Percentiles rank a stretch among this genome's conserved stretches.
Conservation (phyloP, 139 green algal genomes). For the Microglena sp. region DNA sequence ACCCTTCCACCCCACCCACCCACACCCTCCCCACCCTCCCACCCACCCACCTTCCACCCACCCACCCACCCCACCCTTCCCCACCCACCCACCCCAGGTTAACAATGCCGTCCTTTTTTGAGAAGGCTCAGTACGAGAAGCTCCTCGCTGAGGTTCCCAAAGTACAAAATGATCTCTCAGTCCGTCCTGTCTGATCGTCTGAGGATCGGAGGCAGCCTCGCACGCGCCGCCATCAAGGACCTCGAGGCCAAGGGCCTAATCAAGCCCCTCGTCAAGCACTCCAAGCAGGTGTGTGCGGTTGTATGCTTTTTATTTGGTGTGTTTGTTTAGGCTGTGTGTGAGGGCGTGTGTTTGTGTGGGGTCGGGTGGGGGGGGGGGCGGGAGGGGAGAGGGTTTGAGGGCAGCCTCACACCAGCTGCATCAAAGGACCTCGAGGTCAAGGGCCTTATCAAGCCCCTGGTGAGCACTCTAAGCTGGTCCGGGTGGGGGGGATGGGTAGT, state of each 20-base stretch:
- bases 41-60: no score
- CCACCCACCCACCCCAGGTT: no score
- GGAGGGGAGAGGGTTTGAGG: no score
- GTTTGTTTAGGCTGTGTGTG: no score
- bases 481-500: no score
- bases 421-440: slow-evolving; percentile 76
- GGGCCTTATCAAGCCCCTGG: slow-evolving; percentile 80
- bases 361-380: no score
- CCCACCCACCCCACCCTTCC: no score
- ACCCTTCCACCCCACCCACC: no score
- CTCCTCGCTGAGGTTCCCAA: slow-evolving; percentile 91
- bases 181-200: slow-evolving; percentile 22
- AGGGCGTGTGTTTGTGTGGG: no score
- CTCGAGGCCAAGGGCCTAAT: slow-evolving; percentile 81
- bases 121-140: slow-evolving; percentile 96
- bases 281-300: slow-evolving; percentile 64
- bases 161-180: slow-evolving; percentile 99
- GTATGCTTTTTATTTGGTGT: no score
- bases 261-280: slow-evolving; percentile 69
- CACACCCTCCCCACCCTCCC: no score
- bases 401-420: no score
- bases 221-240: slow-evolving; percentile 81
- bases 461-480: slow-evolving; percentile 63
- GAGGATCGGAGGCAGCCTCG: slow-evolving; percentile 79
- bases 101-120: slow-evolving; percentile 98